These are phyloP conservation scores for Capsicum baccatum DNA, from an alignment of 257 asterid genomes.

Conservation along the genomic window DNA sequence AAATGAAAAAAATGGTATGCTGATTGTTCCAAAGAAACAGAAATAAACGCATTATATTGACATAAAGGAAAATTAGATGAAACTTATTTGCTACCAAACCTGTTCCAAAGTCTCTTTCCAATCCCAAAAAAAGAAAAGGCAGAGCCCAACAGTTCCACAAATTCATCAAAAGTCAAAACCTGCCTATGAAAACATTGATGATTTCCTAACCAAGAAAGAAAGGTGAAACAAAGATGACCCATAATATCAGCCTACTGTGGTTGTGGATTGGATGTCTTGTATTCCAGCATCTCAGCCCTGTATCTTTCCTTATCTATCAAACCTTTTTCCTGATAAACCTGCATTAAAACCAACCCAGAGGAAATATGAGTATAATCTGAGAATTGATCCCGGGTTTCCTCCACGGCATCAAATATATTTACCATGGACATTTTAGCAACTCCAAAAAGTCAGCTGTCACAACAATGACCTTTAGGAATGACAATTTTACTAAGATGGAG, in stretches of 20 bases:
- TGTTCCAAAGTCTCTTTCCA: conserved; percentile 1
- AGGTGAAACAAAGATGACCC: conserved; percentile 9
- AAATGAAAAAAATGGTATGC: neutral
- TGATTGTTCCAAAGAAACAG: neutral
- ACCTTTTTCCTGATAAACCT: conserved; percentile 93
- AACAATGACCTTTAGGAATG: neutral
- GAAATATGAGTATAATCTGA: neutral
- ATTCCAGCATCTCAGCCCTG: conserved; percentile 79
- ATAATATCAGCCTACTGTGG: conserved; percentile 29
- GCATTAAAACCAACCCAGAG: conserved; percentile 32
- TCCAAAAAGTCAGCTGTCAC: neutral
- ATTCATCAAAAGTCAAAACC: conserved; percentile 5
- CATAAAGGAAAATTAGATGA: neutral
- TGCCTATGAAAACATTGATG: neutral
- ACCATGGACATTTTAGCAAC: conserved; percentile 8
- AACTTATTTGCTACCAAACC: conserved; percentile 7
- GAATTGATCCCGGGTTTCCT: neutral
- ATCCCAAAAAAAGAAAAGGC: neutral
- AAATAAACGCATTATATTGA: neutral
- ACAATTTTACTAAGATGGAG: neutral
- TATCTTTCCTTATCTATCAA: conserved; percentile 84
- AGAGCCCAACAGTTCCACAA: neutral
- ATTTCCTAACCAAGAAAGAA: conserved; percentile 20
- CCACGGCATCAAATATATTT: conserved; percentile 5
- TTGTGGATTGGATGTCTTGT: conserved; percentile 60